phyloP scores from a whole-genome alignment of 257 asterid species.

The Solanum stenotomum region DNA sequence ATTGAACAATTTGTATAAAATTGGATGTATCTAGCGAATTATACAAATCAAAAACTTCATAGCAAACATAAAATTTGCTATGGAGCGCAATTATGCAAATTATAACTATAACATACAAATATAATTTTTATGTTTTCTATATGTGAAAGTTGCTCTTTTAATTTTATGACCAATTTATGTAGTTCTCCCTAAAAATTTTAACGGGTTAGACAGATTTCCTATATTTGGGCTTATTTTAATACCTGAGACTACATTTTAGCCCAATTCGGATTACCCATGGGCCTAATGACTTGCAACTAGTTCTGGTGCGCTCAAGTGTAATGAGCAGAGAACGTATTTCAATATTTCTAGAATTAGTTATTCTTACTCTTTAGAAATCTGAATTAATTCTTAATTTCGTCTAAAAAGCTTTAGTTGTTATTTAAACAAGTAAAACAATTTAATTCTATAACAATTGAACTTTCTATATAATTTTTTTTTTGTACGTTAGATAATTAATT shows the following conservation, averaged over 20 bases:
- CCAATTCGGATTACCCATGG: neutral
- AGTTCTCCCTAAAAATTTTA: too few relatives aligned
- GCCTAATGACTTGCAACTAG: neutral
- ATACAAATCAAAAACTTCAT: too few relatives aligned
- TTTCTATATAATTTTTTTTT: neutral
- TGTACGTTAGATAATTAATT: too few relatives aligned
- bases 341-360: neutral
- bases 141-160: too few relatives aligned
- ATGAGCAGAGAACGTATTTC: neutral
- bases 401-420: too few relatives aligned
- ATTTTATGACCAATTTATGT: neutral
- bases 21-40: too few relatives aligned
- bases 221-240: neutral
- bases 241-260: neutral
- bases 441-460: neutral
- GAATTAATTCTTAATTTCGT: neutral
- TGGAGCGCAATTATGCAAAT: too few relatives aligned
- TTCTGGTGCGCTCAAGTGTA: neutral
- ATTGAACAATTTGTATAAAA: too few relatives aligned
- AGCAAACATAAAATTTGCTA: too few relatives aligned
- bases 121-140: too few relatives aligned
- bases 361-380: neutral
- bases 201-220: neutral
- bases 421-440: too few relatives aligned
- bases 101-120: too few relatives aligned